Base-by-base conservation (phyloP, 2,329 filamentous ascomycete genomes). In the Aspergillus felis region DNA sequence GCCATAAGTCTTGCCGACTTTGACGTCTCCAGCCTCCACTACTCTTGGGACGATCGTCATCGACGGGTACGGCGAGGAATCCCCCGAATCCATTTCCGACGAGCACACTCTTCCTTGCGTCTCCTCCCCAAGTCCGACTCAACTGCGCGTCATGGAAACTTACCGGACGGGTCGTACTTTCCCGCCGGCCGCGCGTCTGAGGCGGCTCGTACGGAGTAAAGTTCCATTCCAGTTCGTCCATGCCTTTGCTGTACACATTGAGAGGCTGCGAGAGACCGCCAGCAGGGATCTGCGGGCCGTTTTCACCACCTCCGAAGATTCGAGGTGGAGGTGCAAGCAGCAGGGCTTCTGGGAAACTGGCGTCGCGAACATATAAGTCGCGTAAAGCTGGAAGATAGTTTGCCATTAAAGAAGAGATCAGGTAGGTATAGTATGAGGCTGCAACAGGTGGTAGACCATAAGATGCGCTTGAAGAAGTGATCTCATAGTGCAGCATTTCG, bases 291-390 rank as follows among this genome's bases (percentile, higher is more conserved):
- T 67, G 68, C 1, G 70, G 65, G 0, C 67, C 67, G 6, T 53
- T 58, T 17, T 69, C 69, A n/a, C 67, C 69, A 10, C 69, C 70
- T 0, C 78, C 79, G 59, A 83, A 84, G 1, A 80, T 74, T 6
- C 80, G 78, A 1, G 78, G 79, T 2, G 90, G 88, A 1, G 88
- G 89, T 1, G 87, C 84, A 6, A 93, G 80, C 14, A 92, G 82
- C 5, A 97, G 84, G 10, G 87, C 82, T 64, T 96, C 91, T 1
- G 92, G 87, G 70, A 97, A 96, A 51, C 84, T 81, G 27, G 88
- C 84, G 67, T 97, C 92, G 52, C 91, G 88, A 20, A 97, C 93
- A 71, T 95, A 97, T 7, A 97, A 83, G 24, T 87, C 84, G 38
- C 82, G 82, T 8, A 97, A 81, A 38, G 82, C 84, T 1, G 92